Conservation (phyloP, 345 rosid species). For the Geranium brycei region DNA sequence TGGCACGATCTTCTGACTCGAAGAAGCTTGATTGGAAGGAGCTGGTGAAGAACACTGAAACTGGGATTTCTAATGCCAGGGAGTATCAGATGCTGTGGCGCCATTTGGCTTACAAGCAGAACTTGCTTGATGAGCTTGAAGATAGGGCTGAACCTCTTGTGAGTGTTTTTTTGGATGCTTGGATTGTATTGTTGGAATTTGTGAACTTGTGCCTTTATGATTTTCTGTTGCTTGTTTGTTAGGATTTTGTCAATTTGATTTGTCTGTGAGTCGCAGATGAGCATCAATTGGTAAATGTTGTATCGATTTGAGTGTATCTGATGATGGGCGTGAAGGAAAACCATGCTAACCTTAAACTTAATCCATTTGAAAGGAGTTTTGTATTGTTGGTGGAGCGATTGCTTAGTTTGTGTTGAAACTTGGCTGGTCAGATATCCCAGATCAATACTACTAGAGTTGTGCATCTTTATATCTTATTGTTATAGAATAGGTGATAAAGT, state of each 20-base stretch:
- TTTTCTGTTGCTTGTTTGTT: too few relatives aligned
- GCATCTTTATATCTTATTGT: too few relatives aligned
- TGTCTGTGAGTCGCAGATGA: not conserved
- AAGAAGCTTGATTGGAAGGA: slow-evolving; percentile 61
- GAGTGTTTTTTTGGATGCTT: not conserved
- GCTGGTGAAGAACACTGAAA: slow-evolving; percentile 46
- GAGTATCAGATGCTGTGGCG: slow-evolving; percentile 90
- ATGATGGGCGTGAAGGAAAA: not conserved
- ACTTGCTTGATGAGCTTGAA: slow-evolving; percentile 34
- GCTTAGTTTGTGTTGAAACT: too few relatives aligned
- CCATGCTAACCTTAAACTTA: not conserved
- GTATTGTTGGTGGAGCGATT: too few relatives aligned
- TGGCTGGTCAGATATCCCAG: not conserved
- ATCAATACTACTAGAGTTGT: not conserved
- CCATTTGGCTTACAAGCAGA: slow-evolving; percentile 62
- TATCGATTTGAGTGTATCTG: not conserved
- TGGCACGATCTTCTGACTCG: slow-evolving; percentile 27
- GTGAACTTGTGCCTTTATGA: too few relatives aligned
- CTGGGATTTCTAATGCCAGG: slow-evolving; percentile 62
- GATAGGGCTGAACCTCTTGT: slow-evolving; percentile 51
- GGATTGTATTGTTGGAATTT: too few relatives aligned
- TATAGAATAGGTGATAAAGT: too few relatives aligned
- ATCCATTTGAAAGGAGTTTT: not conserved
- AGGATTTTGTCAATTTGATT: too few relatives aligned
- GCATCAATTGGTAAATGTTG: too few relatives aligned